A percentile compares a stretch with the other conserved stretches of the same genome.
These are phyloP conservation scores for Gloeopeniophorella convolvens DNA, from an alignment of 768 basidiomycete genomes.

Conservation along the genomic window DNA sequence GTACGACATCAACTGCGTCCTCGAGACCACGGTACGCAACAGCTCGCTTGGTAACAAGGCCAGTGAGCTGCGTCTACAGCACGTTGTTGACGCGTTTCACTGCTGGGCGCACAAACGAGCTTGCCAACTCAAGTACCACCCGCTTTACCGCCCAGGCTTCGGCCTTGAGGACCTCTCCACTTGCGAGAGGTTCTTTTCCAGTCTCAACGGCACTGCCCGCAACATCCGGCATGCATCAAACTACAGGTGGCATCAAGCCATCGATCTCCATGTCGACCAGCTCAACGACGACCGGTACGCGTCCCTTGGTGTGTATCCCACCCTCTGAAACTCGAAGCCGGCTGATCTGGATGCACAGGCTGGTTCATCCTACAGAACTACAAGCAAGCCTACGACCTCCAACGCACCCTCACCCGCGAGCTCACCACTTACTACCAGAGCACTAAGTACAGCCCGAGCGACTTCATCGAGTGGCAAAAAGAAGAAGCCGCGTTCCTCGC, in stretches of 20 bases:
- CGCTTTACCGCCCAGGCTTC: background rate
- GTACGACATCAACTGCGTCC: slow-evolving; percentile 1
- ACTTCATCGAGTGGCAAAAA: background rate
- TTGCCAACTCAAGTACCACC: background rate
- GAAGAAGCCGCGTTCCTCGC: background rate
- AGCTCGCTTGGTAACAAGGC: background rate
- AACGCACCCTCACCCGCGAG: no score
- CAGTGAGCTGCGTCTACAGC: no score
- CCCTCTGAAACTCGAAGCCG: no score
- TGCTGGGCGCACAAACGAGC: background rate
- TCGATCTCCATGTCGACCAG: background rate
- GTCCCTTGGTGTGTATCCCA: background rate
- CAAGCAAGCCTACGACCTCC: no score
- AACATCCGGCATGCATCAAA: background rate
- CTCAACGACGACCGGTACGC: background rate
- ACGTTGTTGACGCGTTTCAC: slow-evolving; percentile 6
- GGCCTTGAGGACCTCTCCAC: slow-evolving; percentile 1
- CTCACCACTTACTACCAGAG: no score
- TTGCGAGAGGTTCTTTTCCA: background rate
- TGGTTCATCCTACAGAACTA: background rate
- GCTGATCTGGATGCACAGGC: no score
- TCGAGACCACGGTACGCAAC: background rate
- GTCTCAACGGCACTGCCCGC: background rate
- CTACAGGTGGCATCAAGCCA: background rate
- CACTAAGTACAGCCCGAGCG: no score